Evolutionary conservation across 305 asterid genomes (phyloP).

Genomic region (Coffea humblotiana): DNA sequence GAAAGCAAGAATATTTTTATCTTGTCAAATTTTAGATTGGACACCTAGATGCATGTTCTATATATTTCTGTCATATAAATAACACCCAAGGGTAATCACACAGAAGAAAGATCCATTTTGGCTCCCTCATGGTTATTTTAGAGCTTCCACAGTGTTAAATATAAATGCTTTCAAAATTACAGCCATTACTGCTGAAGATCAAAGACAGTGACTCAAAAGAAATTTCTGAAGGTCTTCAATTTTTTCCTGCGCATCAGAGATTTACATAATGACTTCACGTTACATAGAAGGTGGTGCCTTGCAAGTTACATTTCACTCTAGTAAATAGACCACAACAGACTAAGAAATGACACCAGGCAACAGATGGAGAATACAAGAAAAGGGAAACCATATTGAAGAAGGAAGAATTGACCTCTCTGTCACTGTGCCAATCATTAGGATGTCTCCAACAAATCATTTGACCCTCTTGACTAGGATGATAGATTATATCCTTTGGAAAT

Average conservation of each 20-base stretch:
- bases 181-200: background rate
- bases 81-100: background rate
- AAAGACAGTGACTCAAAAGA: background rate
- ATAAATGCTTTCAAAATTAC: no score
- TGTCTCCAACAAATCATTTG: conserved; percentile 92
- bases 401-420: conserved; percentile 60
- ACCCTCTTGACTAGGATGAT: conserved; percentile 59
- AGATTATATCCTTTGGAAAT: conserved; percentile 69
- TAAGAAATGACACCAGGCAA: background rate
- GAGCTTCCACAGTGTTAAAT: background rate
- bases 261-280: background rate
- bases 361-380: conserved; percentile 11
- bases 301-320: background rate
- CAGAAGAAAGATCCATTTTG: background rate
- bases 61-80: background rate
- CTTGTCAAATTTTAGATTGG: background rate
- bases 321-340: background rate
- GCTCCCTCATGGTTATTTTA: background rate
- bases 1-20: background rate
- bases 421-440: conserved; percentile 55
- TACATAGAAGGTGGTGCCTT: background rate
- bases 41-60: background rate
- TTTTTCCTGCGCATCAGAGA: background rate
- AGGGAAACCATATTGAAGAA: conserved; percentile 23
- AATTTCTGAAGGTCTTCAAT: background rate